Conservation (phyloP, 768 basidiomycete species). For the Tricholoma flavovirens region DNA sequence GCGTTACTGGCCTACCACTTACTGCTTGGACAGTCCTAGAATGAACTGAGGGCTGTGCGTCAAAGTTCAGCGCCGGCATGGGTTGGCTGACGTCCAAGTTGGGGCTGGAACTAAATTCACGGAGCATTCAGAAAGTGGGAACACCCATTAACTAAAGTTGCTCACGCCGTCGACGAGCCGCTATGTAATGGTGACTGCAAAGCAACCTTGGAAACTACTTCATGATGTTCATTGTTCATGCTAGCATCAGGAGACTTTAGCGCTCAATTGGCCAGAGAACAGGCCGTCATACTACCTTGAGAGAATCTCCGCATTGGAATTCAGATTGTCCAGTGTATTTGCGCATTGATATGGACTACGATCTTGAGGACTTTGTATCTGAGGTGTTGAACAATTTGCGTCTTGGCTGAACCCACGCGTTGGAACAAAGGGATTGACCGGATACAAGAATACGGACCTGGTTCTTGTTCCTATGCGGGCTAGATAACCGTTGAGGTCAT, state of each 20-base stretch:
- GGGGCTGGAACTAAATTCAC: not conserved
- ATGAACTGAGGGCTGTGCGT: not conserved
- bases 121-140: not conserved
- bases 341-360: not conserved
- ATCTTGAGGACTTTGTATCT: not conserved
- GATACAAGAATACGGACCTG: conserved; percentile 11
- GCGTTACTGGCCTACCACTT: not conserved
- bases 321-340: not conserved
- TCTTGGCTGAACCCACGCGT: not conserved
- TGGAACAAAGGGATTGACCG: not conserved
- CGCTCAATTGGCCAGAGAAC: not conserved
- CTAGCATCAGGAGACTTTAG: not conserved
- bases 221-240: not conserved
- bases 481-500: conserved; percentile 45
- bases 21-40: too few species aligned
- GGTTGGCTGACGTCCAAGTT: not conserved
- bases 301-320: not conserved
- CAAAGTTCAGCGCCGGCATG: not conserved
- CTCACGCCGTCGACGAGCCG: not conserved
- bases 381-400: not conserved
- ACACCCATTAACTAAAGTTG: not conserved
- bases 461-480: conserved; percentile 22
- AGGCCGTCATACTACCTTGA: not conserved
- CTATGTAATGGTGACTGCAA: not conserved
- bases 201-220: too few species aligned